Evolutionary conservation across 106 monocot species (phyloP), one percentile per base, ranked within the genome.

Genomic region (Dendrobium nobile): DNA sequence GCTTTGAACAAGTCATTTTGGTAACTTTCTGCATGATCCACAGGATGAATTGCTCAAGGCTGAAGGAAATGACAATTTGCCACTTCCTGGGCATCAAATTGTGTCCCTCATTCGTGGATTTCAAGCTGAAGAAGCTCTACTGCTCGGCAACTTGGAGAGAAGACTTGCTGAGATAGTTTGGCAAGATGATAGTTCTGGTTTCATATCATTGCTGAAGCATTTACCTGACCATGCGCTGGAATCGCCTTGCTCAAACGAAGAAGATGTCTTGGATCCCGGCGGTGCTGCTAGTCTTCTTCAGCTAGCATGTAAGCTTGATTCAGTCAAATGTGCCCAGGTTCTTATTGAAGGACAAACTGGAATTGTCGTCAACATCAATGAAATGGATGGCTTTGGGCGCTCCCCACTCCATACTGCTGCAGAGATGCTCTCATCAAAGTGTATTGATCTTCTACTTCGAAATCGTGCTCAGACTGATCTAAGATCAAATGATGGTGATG

Each of bases 361-460:
- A 73, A 17, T 68, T 22, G 72, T 7, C 37, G 70, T 77, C n/a
- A 58, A 18, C 43, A 55, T 86, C 51, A 82, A 86, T 51, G 86
- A 82, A 41, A 75, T 82, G 74, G 82, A 86, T 54, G 64, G 40
- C 20, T 75, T 58, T 5, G 82, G 82, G 16, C 82, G 79, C 13
- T 79, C 86, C 40, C 86, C 82, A 8, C 86, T 86, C 75, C 86
- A 86, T n/a, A 68, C 40, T 47, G 86, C 86, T 37, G 86, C 86
- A 4, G 82, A 61, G 79, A 73, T 78, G 79, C 86, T 82, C 56
- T 86, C 86, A 0, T 4, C 79, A 15, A 77, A 82, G 77, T 86
- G 86, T 77, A 67, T 82, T 67, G 77, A 77, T 9, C 76, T 86
- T 27, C 86, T 86, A 7, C 79, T 86, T 22, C 40, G 28, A 22